Base-by-base conservation (phyloP, 495 filamentous ascomycete genomes). In the Emericellopsis terricola region DNA sequence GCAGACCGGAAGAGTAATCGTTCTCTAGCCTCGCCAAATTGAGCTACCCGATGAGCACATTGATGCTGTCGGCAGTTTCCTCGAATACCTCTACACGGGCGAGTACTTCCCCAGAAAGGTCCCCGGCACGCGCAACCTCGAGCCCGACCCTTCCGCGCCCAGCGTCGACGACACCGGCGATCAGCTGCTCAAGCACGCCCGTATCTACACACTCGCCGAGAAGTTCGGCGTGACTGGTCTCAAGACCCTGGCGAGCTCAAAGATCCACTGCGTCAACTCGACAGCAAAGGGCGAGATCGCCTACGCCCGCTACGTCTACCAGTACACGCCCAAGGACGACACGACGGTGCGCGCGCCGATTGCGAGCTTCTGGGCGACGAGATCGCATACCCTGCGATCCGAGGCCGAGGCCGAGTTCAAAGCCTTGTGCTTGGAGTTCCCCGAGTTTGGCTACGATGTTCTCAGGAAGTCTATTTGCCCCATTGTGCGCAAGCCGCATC, bases 391-490 rank as follows among this genome's bases (percentile, higher is more conserved):
- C 17, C 59, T 93, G 37, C 73, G 86, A 15, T 67, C 83, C 46
- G 80, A 89, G 49, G 80, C 84, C 21, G 79, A 86, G 49, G 70
- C 76, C 1, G 76, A 80, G 46, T 93, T 92, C 61, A 65, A 72
- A 44, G 50, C 59, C 33, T 69, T 94, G 53, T 91, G 87, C 57
- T 56, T 91, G 35, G 81, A 93, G 51, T 86, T 77, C 42, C 87
- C 86, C 11, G 75, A 87, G 45, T 94, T 96, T 41, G 74, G 73
- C 21, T 93, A 79, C 54, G 87, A 96, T 55, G 79, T 96, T n/a
- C 64, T 94, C 16, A 68, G 65, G 68, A 57, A 38, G 62, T 58
- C 35, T 18, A 21, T 29, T 29, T 14, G 8, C 39, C 23, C 29
- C n/a, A n/a, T n/a, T n/a, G n/a, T n/a, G n/a, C n/a, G n/a, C n/a